Percentiles rank a stretch among this genome's conserved stretches.
phyloP scores from a whole-genome alignment of 768 basidiomycete genomes.

The Boletus fagicola region DNA sequence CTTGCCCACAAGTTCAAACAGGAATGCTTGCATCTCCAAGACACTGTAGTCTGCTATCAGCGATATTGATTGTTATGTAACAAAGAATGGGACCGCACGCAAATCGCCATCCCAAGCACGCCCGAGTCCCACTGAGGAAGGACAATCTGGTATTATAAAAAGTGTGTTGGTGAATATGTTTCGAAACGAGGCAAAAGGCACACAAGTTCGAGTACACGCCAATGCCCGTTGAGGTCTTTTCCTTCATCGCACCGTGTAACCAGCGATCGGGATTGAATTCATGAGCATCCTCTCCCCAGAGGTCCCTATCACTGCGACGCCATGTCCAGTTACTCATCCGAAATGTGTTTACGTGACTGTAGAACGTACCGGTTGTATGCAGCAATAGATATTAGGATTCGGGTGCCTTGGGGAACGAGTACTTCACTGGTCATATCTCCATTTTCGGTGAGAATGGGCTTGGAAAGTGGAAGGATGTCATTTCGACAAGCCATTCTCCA shows the following conservation, averaged over 20 bases:
- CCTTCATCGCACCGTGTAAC: neutral
- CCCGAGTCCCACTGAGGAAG: constrained; percentile 15
- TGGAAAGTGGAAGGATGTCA: constrained; percentile 57
- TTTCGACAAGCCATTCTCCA: constrained; percentile 50
- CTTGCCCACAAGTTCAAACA: too few relatives aligned
- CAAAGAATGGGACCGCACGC: constrained; percentile 17
- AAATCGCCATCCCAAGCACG: constrained; percentile 30
- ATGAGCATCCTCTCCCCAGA: constrained; percentile 31
- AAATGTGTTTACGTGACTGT: neutral
- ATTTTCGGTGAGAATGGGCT: constrained; percentile 44
- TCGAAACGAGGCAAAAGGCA: neutral
- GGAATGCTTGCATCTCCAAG: too few relatives aligned
- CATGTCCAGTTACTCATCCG: neutral
- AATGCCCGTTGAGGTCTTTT: constrained; percentile 8
- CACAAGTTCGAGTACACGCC: constrained; percentile 20
- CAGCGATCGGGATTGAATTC: constrained; percentile 22
- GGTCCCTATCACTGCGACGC: constrained; percentile 10
- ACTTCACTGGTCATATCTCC: constrained; percentile 46
- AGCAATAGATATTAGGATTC: constrained; percentile 48
- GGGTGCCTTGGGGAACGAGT: constrained; percentile 50
- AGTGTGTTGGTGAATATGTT: neutral
- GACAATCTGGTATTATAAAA: constrained; percentile 13
- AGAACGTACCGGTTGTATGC: constrained; percentile 52
- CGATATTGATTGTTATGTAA: neutral
- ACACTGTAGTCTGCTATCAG: constrained; percentile 24